A percentile compares a stretch with the other conserved stretches of the same genome.
Conservation (phyloP, 345 rosid species). For the Triadica sebifera region DNA sequence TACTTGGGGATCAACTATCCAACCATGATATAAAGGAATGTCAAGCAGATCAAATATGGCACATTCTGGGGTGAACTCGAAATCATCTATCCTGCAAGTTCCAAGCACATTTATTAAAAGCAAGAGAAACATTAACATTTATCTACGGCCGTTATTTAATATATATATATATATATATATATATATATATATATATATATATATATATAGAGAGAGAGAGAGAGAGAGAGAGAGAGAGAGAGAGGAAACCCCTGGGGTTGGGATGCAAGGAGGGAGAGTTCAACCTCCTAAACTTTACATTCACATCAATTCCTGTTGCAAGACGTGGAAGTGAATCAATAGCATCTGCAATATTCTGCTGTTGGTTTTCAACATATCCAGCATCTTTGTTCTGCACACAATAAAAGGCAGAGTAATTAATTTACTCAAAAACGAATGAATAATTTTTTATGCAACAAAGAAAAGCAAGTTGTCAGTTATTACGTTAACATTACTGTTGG, state of each 20-base stretch:
- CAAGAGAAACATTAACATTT: too few relatives aligned
- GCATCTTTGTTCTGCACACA: slow-evolving; percentile 71
- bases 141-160: too few relatives aligned
- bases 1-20: slow-evolving; percentile 99
- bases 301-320: slow-evolving; percentile 96
- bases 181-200: neutral
- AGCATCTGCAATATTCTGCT: slow-evolving; percentile 95
- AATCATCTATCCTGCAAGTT: slow-evolving; percentile 85
- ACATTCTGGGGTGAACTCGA: slow-evolving; percentile 94
- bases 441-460: slow-evolving; percentile 16
- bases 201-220: neutral
- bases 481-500: slow-evolving; percentile 92
- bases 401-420: slow-evolving; percentile 15
- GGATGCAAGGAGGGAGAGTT: neutral
- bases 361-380: slow-evolving; percentile 88
- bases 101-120: slow-evolving; percentile 17
- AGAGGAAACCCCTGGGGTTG: too few relatives aligned
- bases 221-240: too few relatives aligned
- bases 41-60: slow-evolving; percentile 97
- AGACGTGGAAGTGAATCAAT: slow-evolving; percentile 89
- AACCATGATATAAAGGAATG: slow-evolving; percentile 94
- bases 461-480: slow-evolving; percentile 9
- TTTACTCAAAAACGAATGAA: neutral
- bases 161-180: too few relatives aligned
- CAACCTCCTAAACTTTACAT: slow-evolving; percentile 89